A percentile compares a stretch with the other conserved stretches of the same genome.
Evolutionary conservation across 2,329 filamentous ascomycete genomes (phyloP).

Genomic region (Colletotrichum lini): DNA sequence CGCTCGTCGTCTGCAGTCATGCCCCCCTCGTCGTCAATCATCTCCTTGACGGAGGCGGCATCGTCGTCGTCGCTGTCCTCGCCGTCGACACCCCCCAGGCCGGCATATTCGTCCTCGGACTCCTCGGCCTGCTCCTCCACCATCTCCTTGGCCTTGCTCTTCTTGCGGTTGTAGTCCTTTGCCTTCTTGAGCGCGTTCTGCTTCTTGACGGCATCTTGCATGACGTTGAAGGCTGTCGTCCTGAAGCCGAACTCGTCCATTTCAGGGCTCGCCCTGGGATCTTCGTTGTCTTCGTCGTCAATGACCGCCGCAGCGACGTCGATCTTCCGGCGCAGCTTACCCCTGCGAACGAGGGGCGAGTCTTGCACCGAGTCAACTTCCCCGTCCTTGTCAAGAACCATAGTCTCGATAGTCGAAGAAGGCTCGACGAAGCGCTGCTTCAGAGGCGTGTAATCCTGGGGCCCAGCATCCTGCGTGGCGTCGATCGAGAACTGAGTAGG

Average conservation of each 20-base stretch:
- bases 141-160: constrained; percentile 88
- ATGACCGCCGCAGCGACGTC: constrained; percentile 56
- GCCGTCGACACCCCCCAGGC: constrained; percentile 89
- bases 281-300: constrained; percentile 57
- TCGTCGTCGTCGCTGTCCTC: constrained; percentile 86
- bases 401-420: constrained; percentile 81
- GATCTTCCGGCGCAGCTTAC: constrained; percentile 64
- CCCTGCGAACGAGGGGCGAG: constrained; percentile 76
- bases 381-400: constrained; percentile 63
- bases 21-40: constrained; percentile 89
- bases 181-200: constrained; percentile 66
- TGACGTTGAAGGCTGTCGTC: constrained; percentile 74
- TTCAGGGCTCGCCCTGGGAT: constrained; percentile 43
- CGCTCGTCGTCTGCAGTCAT: constrained; percentile 81
- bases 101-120: constrained; percentile 98
- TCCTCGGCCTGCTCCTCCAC: constrained; percentile 95
- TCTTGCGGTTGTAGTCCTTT: constrained; percentile 84
- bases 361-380: constrained; percentile 63
- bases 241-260: constrained; percentile 55
- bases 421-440: constrained; percentile 75
- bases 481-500: constrained; percentile 79
- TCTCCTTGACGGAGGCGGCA: constrained; percentile 79
- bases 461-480: constrained; percentile 85
- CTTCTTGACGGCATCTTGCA: constrained; percentile 76
- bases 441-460: constrained; percentile 80